Base-by-base conservation (phyloP, 2,329 filamentous ascomycete species). In the Chrysoporthe cubensis region DNA sequence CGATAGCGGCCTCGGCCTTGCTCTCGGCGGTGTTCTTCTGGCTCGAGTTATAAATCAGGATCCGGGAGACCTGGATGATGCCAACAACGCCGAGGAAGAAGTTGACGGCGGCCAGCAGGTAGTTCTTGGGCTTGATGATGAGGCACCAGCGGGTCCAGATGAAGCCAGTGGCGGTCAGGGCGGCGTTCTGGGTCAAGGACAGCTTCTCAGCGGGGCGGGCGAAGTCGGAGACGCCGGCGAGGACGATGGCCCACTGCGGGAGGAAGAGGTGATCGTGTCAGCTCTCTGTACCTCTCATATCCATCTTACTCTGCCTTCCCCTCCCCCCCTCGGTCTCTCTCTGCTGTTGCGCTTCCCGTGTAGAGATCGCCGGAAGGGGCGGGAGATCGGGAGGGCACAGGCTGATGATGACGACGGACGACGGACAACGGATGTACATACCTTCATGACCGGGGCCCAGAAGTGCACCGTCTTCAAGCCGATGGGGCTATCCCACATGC, bases 141-240 rank as follows among this genome's bases (percentile, higher is more conserved):
- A 98, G 86, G 86, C 96, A 99, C 96, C 96, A 99, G 73, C 96
- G 89, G 58, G 96, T 99, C 96, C 96, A 99, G 86, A 99, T 99
- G 72, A 91, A 82, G 73, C 96, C 96, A 11, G 96, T 99, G 74
- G 90, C 90, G 77, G 93, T 96, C 74, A 99, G 87, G 69, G 96
- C 95, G 62, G 85, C 85, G 83, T 98, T 99, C 82, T 97, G 94
- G 42, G 92, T 96, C 71, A 97, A 84, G 52, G 94, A 97, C 73
- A 99, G 92, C 80, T 94, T 93, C 80, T 96, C 92, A 71, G 92
- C 93, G 43, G 96, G 96, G 74, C 96, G 94, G 71, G 90, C 87
- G 79, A 99, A 92, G 84, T 99, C 96, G 74, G 93, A 90, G 78
- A 97, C 87, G 77, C 96, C 96, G 73, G 96, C 93, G 72, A 98